A percentile compares a stretch with the other conserved stretches of the same genome.
phyloP scores from a whole-genome alignment of 2,329 filamentous ascomycete genomes.

The Trichothecium roseum region DNA sequence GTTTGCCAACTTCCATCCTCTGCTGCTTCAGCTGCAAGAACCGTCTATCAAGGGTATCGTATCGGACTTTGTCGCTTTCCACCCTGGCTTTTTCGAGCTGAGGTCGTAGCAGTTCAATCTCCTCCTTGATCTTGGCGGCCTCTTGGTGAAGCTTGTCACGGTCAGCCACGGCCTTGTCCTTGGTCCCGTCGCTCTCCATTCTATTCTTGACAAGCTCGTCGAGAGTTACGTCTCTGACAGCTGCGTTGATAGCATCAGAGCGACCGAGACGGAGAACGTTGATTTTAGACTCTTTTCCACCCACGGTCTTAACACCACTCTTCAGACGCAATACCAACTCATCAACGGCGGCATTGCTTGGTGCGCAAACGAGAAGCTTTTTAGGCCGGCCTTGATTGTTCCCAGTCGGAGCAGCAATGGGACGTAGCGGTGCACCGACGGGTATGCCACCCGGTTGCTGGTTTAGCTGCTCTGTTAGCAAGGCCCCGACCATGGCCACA shows the following conservation, averaged over 20 bases:
- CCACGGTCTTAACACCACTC: constrained; percentile 67
- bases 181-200: constrained; percentile 50
- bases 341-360: constrained; percentile 95
- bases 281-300: constrained; percentile 63
- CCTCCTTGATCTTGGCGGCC: constrained; percentile 62
- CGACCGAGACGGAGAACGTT: constrained; percentile 84
- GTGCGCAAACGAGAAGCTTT: constrained; percentile 93
- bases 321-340: constrained; percentile 91
- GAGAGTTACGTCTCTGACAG: constrained; percentile 82
- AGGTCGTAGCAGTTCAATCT: constrained; percentile 60
- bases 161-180: constrained; percentile 44
- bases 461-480: constrained; percentile 33
- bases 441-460: constrained; percentile 20
- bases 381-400: constrained; percentile 38
- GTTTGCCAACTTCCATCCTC: constrained; percentile 62
- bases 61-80: constrained; percentile 33
- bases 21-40: constrained; percentile 69
- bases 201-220: constrained; percentile 80
- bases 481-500: constrained; percentile 83
- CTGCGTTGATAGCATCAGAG: constrained; percentile 83
- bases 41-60: constrained; percentile 57
- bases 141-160: constrained; percentile 53
- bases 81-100: constrained; percentile 58
- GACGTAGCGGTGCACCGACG: constrained; percentile 18
- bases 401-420: constrained; percentile 9